Base-by-base conservation (phyloP, 306 rosid species). In the Pyrus communis region DNA sequence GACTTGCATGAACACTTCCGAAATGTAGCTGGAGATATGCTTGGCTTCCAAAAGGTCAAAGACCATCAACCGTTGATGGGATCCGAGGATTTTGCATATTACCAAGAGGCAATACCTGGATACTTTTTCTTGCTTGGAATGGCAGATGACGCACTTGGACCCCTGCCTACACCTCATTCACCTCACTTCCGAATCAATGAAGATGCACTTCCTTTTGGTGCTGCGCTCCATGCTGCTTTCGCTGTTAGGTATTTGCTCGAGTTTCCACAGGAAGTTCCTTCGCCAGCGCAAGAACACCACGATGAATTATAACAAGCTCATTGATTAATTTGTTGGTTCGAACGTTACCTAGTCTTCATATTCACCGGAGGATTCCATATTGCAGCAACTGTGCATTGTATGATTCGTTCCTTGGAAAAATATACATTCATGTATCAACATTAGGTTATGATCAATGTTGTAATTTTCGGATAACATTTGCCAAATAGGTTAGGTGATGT, bases 151-250 rank as follows among this genome's bases (percentile, higher is more conserved):
- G 79, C 78, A 4, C 40, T 57, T 6, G 92, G 84, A 81, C 62
- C 31, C 62, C 43, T 75, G 21, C 70, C 69, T 21, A 38, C 80
- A 0, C 68, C 40, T 7, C 98, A 94, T 84, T 90, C 96, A 2
- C 89, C 96, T 5, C 58, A 82, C 87, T 86, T 87, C 86, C 69
- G 69, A 57, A 60, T 90, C 84, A 90, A 90, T 5, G 98, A 91
- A 88, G 96, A 86, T 46, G 91, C 76, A 60, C 82, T 91, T 55
- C 88, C 93, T 67, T 89, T 85, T 58, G 97, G 97, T 4, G 97
- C 97, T 78, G 95, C 98, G 30, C 91, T 94, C 82, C 97, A 91
- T 74, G 98, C 98, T 68, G 87, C 95, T 46, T 74, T 93, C 62
- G 97, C 96, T 60, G 62, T 82, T 45, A 87, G 75, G 57, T 91